phyloP scores from a whole-genome alignment of 805 yeast genomes.

The Barnettozyma pratensis region DNA sequence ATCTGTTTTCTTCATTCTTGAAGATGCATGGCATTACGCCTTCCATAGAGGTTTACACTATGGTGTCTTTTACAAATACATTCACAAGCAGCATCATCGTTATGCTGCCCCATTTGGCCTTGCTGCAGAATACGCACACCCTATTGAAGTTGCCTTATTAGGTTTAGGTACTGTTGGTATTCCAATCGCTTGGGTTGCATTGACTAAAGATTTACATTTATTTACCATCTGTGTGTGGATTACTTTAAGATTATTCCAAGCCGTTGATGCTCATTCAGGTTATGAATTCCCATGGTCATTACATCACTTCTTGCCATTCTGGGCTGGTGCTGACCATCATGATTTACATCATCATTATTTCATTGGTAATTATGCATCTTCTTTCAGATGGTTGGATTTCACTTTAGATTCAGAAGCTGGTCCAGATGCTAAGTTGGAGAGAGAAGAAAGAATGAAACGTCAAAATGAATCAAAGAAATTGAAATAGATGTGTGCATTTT shows the following conservation, averaged over 20 bases:
- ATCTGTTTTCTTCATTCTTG: constrained; percentile 72
- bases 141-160: constrained; percentile 82
- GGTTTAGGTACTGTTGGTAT: constrained; percentile 95
- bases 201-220: constrained; percentile 72
- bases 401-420: constrained; percentile 84
- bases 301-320: constrained; percentile 84
- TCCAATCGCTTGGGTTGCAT: constrained; percentile 76
- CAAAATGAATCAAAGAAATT: constrained; percentile 11
- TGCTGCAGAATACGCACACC: constrained; percentile 96
- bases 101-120: constrained; percentile 96
- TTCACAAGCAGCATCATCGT: constrained; percentile 95
- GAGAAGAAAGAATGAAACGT: constrained; percentile 54
- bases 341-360: constrained; percentile 95
- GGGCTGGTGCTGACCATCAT: constrained; percentile 98
- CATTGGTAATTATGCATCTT: constrained; percentile 88
- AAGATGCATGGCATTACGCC: constrained; percentile 96
- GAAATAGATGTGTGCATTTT: not conserved
- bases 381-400: constrained; percentile 95
- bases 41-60: constrained; percentile 84
- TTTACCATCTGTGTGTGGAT: constrained; percentile 87
- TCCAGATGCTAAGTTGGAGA: constrained; percentile 61
- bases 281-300: constrained; percentile 96
- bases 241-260: constrained; percentile 82
- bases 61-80: constrained; percentile 81
- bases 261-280: constrained; percentile 95